Percentiles rank a stretch among this genome's conserved stretches.
phyloP scores from a whole-genome alignment of 176 grass and related monocot genomes.

The Saccharum officinarum region DNA sequence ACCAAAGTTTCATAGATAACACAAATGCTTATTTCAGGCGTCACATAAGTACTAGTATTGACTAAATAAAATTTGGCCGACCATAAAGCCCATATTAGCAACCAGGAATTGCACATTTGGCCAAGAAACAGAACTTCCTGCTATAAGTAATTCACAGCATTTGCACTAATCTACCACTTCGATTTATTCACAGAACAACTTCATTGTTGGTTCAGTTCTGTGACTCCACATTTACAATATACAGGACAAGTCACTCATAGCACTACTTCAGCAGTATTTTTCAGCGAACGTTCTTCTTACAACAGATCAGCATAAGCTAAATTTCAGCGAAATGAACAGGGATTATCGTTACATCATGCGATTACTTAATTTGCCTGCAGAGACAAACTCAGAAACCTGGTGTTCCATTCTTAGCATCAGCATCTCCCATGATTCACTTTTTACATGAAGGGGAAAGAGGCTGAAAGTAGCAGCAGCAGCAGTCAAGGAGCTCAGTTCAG shows the following conservation, averaged over 20 bases:
- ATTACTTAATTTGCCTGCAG: too few species aligned
- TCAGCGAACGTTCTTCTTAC: too few species aligned
- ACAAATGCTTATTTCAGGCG: background rate
- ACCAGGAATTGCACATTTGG: background rate
- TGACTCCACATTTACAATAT: too few species aligned
- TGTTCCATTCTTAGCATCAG: background rate
- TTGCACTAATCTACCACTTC: too few species aligned
- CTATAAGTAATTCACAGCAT: too few species aligned
- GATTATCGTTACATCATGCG: too few species aligned
- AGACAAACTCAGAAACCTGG: background rate
- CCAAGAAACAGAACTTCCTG: background rate
- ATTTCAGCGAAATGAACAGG: too few species aligned
- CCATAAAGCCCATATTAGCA: background rate
- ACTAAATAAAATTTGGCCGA: background rate
- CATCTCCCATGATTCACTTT: background rate
- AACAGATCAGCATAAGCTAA: too few species aligned
- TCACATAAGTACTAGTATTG: background rate
- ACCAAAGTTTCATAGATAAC: background rate
- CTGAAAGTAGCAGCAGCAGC: background rate
- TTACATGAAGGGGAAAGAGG: background rate
- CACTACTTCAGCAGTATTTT: too few species aligned
- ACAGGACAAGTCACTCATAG: too few species aligned
- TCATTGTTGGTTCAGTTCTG: too few species aligned
- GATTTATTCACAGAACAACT: too few species aligned
- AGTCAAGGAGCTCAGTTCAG: constrained; percentile 12